A percentile compares a stretch with the other conserved stretches of the same genome.
Conservation (phyloP, 176 grass and related monocot genomes). For the Echinochloa phyllopogon region DNA sequence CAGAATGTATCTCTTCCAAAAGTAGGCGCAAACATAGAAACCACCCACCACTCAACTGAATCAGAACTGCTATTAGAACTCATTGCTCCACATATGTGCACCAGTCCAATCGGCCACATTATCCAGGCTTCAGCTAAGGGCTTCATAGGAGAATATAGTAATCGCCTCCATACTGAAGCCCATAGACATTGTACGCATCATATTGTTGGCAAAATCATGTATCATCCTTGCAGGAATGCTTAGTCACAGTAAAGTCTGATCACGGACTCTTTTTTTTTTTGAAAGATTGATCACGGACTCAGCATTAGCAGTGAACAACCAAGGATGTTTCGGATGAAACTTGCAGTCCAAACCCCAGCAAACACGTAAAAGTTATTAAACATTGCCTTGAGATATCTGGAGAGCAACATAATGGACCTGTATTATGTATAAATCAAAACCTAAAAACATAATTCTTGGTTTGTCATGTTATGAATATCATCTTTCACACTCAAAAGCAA, state of each 20-base stretch:
- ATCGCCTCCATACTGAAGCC: not conserved
- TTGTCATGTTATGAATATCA: not conserved
- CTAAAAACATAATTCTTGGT: not conserved
- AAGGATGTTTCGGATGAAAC: conserved; percentile 89
- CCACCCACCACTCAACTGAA: not conserved
- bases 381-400: not conserved
- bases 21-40: not conserved
- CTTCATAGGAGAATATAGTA: not conserved
- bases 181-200: not conserved
- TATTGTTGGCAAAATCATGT: not conserved
- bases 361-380: conserved; percentile 18
- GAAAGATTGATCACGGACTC: conserved; percentile 77
- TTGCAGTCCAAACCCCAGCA: conserved; percentile 92
- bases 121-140: not conserved
- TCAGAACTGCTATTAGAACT: conserved; percentile 9
- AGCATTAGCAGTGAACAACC: conserved; percentile 92
- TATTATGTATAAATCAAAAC: not conserved
- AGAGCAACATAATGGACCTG: not conserved
- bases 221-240: conserved; percentile 16
- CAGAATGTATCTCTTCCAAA: not conserved
- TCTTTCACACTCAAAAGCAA: not conserved
- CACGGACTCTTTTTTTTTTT: too few species aligned
- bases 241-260: conserved; percentile 87
- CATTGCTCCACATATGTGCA: not conserved
- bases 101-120: not conserved